Conservation (phyloP, 1,139 yeast genomes). For the Nakaseomyces sp. region DNA sequence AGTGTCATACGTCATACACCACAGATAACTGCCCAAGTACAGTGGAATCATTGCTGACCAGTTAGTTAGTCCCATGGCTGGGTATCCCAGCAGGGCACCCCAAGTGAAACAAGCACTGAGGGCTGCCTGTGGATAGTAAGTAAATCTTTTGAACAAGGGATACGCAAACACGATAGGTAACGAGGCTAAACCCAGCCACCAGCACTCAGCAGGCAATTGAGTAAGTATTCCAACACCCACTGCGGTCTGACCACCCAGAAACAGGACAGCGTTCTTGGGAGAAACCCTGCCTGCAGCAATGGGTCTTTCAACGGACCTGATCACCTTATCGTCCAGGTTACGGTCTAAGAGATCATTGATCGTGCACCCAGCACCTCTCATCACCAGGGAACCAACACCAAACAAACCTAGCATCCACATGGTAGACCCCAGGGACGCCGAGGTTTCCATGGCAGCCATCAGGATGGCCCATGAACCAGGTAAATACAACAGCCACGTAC, state of each 20-base stretch:
- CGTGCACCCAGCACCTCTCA: conserved; percentile 98
- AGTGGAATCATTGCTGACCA: conserved; percentile 70
- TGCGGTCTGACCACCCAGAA: conserved; percentile 60
- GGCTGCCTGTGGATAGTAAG: conserved; percentile 87
- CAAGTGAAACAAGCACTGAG: conserved; percentile 82
- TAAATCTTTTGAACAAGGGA: conserved; percentile 87
- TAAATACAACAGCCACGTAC: conserved; percentile 69
- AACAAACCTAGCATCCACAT: conserved; percentile 54
- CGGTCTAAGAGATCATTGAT: conserved; percentile 84
- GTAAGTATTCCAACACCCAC: conserved; percentile 71
- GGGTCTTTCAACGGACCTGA: conserved; percentile 83
- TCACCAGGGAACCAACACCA: conserved; percentile 73
- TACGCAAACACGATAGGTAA: conserved; percentile 75
- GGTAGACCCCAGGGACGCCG: conserved; percentile 60
- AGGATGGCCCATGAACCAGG: conserved; percentile 55
- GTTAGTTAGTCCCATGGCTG: conserved; percentile 85
- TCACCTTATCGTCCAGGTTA: conserved; percentile 73
- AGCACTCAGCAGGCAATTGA: conserved; percentile 71
- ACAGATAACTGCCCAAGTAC: conserved; percentile 66
- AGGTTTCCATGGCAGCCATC: conserved; percentile 71
- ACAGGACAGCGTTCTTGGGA: conserved; percentile 61
- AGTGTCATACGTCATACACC: conserved; percentile 96
- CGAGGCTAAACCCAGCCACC: conserved; percentile 73
- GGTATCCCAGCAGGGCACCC: conserved; percentile 92
- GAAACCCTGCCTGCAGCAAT: conserved; percentile 79